Percentiles rank a stretch among this genome's conserved stretches.
These are phyloP conservation scores for Claviceps sorghi DNA, from an alignment of 2,329 filamentous ascomycete species.

Conservation along the genomic window DNA sequence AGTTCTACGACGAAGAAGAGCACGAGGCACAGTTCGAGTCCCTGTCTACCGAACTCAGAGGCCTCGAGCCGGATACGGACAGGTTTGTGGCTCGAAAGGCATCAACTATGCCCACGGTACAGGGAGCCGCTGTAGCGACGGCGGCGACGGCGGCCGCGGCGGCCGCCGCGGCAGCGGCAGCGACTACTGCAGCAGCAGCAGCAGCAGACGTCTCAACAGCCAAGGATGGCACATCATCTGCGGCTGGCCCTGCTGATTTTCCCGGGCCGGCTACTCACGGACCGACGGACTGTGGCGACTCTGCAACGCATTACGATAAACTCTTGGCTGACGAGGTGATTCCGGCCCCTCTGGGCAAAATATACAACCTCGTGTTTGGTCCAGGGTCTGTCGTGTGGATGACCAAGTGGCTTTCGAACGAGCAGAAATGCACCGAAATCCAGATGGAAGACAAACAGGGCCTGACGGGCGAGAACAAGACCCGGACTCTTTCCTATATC, in stretches of 20 bases:
- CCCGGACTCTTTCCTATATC: slow-evolving; percentile 70
- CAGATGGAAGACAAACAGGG: slow-evolving; percentile 76
- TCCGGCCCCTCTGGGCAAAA: slow-evolving; percentile 75
- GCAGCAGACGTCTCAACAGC: slow-evolving; percentile 26
- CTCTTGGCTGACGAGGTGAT: slow-evolving; percentile 74
- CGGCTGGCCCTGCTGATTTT: slow-evolving; percentile 46
- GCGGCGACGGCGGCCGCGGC: slow-evolving; percentile 9
- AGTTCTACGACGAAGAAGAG: slow-evolving; percentile 67
- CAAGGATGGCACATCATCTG: slow-evolving; percentile 30
- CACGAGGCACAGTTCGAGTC: slow-evolving; percentile 60
- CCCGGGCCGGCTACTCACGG: slow-evolving; percentile 71
- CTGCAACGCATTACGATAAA: slow-evolving; percentile 67
- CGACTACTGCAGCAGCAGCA: slow-evolving; percentile 1
- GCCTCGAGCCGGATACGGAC: slow-evolving; percentile 39
- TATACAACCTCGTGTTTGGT: slow-evolving; percentile 81
- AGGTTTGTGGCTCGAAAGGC: slow-evolving; percentile 55
- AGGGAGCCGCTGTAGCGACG: slow-evolving; percentile 18
- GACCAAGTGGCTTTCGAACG: slow-evolving; percentile 68
- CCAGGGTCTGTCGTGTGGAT: slow-evolving; percentile 67
- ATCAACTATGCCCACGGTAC: slow-evolving; percentile 38
- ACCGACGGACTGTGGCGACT: slow-evolving; percentile 75
- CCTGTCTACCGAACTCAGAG: slow-evolving; percentile 24
- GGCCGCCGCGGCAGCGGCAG: background rate
- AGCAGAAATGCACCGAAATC: slow-evolving; percentile 82
- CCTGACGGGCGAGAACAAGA: slow-evolving; percentile 58